phyloP scores from a whole-genome alignment of 148 eudicot genomes.

The Chenopodium formosanum region DNA sequence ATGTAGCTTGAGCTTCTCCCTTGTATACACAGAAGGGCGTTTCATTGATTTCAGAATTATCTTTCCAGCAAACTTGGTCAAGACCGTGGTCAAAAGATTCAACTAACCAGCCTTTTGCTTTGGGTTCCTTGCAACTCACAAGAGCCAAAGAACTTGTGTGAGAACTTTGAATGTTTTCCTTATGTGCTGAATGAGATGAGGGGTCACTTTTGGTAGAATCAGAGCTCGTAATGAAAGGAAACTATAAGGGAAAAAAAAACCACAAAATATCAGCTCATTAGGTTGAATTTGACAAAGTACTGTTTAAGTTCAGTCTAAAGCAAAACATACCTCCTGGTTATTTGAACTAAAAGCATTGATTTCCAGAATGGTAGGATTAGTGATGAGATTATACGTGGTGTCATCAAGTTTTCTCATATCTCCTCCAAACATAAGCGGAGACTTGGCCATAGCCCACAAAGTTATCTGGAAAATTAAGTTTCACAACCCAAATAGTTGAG shows the following conservation, averaged over 20 bases:
- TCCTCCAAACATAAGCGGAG: conserved; percentile 96
- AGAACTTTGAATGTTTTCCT: conserved; percentile 14
- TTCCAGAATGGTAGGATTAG: conserved; percentile 72
- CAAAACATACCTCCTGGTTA: conserved; percentile 70
- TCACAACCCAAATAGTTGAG: conserved; percentile 4
- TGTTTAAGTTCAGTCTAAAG: background rate
- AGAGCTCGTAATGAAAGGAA: conserved; percentile 38
- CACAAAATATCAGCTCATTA: background rate
- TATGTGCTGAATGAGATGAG: conserved; percentile 22
- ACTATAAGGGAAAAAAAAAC: conserved; percentile 38
- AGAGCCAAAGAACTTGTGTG: conserved; percentile 36
- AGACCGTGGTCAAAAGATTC: conserved; percentile 43
- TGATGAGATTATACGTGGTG: conserved; percentile 64
- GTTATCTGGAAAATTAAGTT: conserved; percentile 57
- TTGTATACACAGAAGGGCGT: conserved; percentile 65
- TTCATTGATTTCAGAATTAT: conserved; percentile 27
- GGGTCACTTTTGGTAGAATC: conserved; percentile 5
- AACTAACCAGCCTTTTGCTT: conserved; percentile 61
- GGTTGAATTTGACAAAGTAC: background rate
- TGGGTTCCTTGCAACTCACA: conserved; percentile 50
- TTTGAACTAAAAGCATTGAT: conserved; percentile 81
- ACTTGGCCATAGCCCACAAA: conserved; percentile 92
- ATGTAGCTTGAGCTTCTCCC: conserved; percentile 35
- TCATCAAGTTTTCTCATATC: conserved; percentile 84
- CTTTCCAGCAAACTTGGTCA: conserved; percentile 82